phyloP scores from a whole-genome alignment of 2,329 filamentous ascomycete genomes.

The Neophaeococcomyces aloes region DNA sequence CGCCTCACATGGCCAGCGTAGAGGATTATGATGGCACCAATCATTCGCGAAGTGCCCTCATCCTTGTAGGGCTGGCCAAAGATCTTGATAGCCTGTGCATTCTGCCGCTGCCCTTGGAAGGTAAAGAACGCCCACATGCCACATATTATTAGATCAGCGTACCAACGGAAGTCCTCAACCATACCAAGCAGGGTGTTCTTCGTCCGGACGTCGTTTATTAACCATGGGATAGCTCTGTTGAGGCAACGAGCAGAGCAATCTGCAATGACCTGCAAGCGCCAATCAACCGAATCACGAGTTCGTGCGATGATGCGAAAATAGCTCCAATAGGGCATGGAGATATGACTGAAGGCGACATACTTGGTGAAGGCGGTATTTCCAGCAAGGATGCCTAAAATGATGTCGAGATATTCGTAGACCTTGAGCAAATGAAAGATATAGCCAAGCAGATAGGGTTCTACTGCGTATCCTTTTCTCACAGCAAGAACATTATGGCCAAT shows the following conservation, averaged over 20 bases:
- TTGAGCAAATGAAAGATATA: constrained; percentile 24
- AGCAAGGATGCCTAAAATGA: constrained; percentile 23
- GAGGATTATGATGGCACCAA: constrained; percentile 10
- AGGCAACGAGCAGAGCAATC: constrained; percentile 1
- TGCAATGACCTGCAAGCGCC: constrained; percentile 4
- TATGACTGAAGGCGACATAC: constrained; percentile 26
- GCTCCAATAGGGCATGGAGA: constrained; percentile 26
- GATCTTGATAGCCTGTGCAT: background rate
- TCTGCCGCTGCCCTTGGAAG: background rate
- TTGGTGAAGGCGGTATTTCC: constrained; percentile 19
- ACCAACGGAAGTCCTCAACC: constrained; percentile 1
- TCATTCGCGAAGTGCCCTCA: background rate
- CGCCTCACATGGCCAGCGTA: constrained; percentile 3
- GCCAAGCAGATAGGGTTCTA: constrained; percentile 8
- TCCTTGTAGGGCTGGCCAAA: constrained; percentile 4
- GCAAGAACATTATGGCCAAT: constrained; percentile 3
- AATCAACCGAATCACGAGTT: constrained; percentile 5
- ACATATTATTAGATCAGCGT: background rate
- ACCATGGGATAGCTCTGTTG: constrained; percentile 1
- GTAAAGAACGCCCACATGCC: constrained; percentile 1
- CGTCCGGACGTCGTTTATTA: background rate
- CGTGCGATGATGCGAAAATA: constrained; percentile 21
- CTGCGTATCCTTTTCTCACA: background rate
- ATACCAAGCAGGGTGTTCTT: background rate
- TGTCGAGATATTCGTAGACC: constrained; percentile 26